Conservation (phyloP, 352 stramenopile species). For the Salisapilia sapeloensis region DNA sequence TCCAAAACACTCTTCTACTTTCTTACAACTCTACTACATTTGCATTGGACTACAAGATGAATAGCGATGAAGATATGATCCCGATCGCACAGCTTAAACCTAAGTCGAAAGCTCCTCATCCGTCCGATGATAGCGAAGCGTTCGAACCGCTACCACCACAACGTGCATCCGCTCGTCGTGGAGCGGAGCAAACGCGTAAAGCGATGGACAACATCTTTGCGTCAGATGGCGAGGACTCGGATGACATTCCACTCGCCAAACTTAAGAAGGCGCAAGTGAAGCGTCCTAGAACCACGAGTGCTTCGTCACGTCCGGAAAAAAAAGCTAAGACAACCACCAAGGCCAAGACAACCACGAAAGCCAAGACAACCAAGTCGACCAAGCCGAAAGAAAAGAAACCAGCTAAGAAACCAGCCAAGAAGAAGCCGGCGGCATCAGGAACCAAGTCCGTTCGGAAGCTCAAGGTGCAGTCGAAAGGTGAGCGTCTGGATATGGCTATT, state of each 20-base stretch:
- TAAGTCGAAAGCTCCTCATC: conserved; percentile 26
- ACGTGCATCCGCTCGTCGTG: conserved; percentile 1
- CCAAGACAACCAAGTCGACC: conserved; percentile 17
- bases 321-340: conserved; percentile 21
- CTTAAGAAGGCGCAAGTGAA: conserved; percentile 47
- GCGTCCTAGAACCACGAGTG: conserved; percentile 3
- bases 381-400: conserved; percentile 9
- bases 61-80: conserved; percentile 62
- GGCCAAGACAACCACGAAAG: conserved; percentile 6
- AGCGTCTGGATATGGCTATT: conserved; percentile 93
- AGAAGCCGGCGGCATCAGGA: conserved; percentile 15
- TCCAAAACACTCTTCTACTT: too few relatives aligned
- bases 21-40: too few relatives aligned
- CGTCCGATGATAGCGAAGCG: conserved; percentile 5
- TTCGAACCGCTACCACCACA: background rate
- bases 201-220: conserved; percentile 9
- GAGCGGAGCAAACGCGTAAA: conserved; percentile 10
- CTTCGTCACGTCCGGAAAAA: conserved; percentile 7
- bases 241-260: conserved; percentile 61
- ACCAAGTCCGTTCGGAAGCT: conserved; percentile 78
- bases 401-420: conserved; percentile 19
- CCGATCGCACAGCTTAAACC: conserved; percentile 39
- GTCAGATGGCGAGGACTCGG: conserved; percentile 47
- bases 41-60: too few relatives aligned
- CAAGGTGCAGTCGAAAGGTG: conserved; percentile 88